A percentile compares a stretch with the other conserved stretches of the same genome.
phyloP scores from a whole-genome alignment of 495 filamentous ascomycete genomes.

The Annulohypoxylon moriforme region DNA sequence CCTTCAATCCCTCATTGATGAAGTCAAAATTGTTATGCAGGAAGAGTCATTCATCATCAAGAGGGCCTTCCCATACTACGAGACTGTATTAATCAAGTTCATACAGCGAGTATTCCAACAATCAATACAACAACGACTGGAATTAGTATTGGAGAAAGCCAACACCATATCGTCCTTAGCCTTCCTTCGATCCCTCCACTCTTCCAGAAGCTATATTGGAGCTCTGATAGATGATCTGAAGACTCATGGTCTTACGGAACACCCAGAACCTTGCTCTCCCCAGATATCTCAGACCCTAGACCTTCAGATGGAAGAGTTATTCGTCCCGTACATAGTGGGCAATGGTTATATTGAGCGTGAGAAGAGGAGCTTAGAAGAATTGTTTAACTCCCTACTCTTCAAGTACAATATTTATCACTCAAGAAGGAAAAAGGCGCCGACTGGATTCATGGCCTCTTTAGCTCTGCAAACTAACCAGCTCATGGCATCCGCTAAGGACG shows the following conservation, averaged over 20 bases:
- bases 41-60: conserved; percentile 97
- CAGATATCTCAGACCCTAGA: conserved; percentile 88
- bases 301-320: conserved; percentile 95
- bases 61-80: conserved; percentile 93
- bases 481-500: conserved; percentile 81
- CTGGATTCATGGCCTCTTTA: conserved; percentile 88
- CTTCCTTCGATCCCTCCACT: conserved; percentile 90
- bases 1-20: conserved; percentile 89
- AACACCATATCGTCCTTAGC: conserved; percentile 89
- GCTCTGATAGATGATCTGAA: conserved; percentile 92
- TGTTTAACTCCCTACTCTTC: conserved; percentile 93
- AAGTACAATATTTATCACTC: conserved; percentile 95
- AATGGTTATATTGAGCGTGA: conserved; percentile 97
- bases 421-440: conserved; percentile 81
- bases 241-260: conserved; percentile 91
- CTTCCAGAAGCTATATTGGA: conserved; percentile 86
- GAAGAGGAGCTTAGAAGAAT: conserved; percentile 86
- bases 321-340: conserved; percentile 93
- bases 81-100: conserved; percentile 91
- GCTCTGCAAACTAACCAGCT: conserved; percentile 88
- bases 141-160: conserved; percentile 96
- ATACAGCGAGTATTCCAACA: conserved; percentile 97
- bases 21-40: conserved; percentile 95
- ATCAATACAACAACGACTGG: conserved; percentile 93
- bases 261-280: conserved; percentile 89